Evolutionary conservation across 1,139 yeast genomes (phyloP).

Genomic region (Pichia sp.): DNA sequence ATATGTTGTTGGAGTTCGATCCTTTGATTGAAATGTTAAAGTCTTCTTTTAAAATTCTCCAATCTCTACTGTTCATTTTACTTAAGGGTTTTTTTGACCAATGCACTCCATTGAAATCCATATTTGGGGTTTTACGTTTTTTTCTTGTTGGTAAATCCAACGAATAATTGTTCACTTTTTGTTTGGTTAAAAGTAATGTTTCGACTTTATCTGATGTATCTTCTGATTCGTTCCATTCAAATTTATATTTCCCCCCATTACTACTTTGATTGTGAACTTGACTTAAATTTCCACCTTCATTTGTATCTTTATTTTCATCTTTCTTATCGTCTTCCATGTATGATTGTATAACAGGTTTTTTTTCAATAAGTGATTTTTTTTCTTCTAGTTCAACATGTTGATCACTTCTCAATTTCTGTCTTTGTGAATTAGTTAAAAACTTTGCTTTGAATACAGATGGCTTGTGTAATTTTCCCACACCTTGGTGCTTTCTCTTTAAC

Average conservation of each 20-base stretch:
- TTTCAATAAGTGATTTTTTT: background rate
- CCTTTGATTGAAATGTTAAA: conserved; percentile 61
- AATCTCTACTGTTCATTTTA: conserved; percentile 75
- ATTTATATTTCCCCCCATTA: conserved; percentile 40
- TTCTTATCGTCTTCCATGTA: background rate
- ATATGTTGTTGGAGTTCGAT: conserved; percentile 45
- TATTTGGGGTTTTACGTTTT: background rate
- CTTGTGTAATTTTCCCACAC: background rate
- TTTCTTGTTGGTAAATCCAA: conserved; percentile 14
- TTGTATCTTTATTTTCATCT: background rate
- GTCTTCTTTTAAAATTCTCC: conserved; percentile 85
- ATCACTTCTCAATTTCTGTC: conserved; percentile 34
- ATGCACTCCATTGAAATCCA: conserved; percentile 31
- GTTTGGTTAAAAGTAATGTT: conserved; percentile 34
- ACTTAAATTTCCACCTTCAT: background rate
- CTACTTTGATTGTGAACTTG: background rate
- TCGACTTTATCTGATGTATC: conserved; percentile 49
- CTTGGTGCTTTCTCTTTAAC: background rate
- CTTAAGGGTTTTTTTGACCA: conserved; percentile 65
- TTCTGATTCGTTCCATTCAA: conserved; percentile 64
- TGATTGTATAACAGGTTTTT: background rate
- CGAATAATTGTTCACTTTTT: conserved; percentile 17
- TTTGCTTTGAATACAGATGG: conserved; percentile 25
- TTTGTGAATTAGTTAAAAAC: conserved; percentile 44
- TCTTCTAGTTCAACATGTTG: conserved; percentile 16